These are phyloP conservation scores for Phytophthora colocasiae DNA, from an alignment of 352 stramenopile species.

Conservation along the genomic window DNA sequence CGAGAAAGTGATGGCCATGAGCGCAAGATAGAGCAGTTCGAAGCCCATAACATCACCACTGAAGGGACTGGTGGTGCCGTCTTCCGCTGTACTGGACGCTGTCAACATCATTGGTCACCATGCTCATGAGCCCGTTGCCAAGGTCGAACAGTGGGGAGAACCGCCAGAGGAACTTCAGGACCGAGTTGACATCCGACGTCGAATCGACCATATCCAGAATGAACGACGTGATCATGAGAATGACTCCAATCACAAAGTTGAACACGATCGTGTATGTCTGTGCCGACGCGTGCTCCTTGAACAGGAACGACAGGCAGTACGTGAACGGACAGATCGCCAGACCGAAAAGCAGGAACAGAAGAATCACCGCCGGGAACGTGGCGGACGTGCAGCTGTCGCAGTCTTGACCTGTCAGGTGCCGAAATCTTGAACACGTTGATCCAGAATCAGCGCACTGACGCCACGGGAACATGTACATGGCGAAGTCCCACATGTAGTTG, in stretches of 20 bases:
- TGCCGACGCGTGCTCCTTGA: slow-evolving; percentile 54
- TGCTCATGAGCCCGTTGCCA: slow-evolving; percentile 14
- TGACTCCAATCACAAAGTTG: slow-evolving; percentile 70
- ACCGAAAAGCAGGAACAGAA: slow-evolving; percentile 67
- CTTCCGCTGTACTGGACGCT: slow-evolving; percentile 3
- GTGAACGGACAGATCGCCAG: slow-evolving; percentile 68
- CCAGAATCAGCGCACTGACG: slow-evolving; percentile 35
- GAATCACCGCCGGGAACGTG: slow-evolving; percentile 50
- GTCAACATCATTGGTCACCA: background rate
- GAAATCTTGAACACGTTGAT: slow-evolving; percentile 52
- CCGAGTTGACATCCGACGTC: slow-evolving; percentile 41
- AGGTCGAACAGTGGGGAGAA: slow-evolving; percentile 72
- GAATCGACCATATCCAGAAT: slow-evolving; percentile 47
- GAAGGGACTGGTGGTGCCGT: slow-evolving; percentile 35
- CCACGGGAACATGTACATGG: slow-evolving; percentile 83
- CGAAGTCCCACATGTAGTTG: slow-evolving; percentile 93
- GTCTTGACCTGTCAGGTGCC: slow-evolving; percentile 20
- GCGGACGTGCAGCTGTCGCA: slow-evolving; percentile 38
- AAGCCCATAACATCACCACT: slow-evolving; percentile 56
- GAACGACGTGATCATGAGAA: slow-evolving; percentile 69
- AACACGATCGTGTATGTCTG: slow-evolving; percentile 66
- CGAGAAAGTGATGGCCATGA: slow-evolving; percentile 47
- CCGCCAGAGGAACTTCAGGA: slow-evolving; percentile 66
- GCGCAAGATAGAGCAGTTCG: slow-evolving; percentile 52
- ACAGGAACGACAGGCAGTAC: slow-evolving; percentile 69